phyloP scores from a whole-genome alignment of 176 grass and related monocot genomes.

The Sorghum bicolor region Sorghum_bicolor_NCBIv3 NC_012876.2:58974501-58975000 shows the following conservation, averaged over 20 bases:
- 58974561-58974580: conserved; percentile 66
- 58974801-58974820: neutral
- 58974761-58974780: neutral
- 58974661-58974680: conserved; percentile 20
- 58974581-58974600: conserved; percentile 5
- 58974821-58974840: neutral
- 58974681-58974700: neutral
- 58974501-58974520: conserved; percentile 64
- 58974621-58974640: neutral
- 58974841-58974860: neutral
- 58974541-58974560: conserved; percentile 57
- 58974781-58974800: neutral
- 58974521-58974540: conserved; percentile 68
- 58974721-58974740: conserved; percentile 14
- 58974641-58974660: neutral
- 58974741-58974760: conserved; percentile 8
- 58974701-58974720: neutral
- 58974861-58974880: neutral
- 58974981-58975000: conserved; percentile 1
- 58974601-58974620: conserved; percentile 1
- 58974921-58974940: neutral
- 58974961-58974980: conserved; percentile 7
- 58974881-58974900: neutral
- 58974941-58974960: neutral
- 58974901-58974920: neutral